These are phyloP conservation scores for Dactylellina drechsleri DNA, from an alignment of 2,329 filamentous ascomycete genomes.

Conservation along the genomic window DNA sequence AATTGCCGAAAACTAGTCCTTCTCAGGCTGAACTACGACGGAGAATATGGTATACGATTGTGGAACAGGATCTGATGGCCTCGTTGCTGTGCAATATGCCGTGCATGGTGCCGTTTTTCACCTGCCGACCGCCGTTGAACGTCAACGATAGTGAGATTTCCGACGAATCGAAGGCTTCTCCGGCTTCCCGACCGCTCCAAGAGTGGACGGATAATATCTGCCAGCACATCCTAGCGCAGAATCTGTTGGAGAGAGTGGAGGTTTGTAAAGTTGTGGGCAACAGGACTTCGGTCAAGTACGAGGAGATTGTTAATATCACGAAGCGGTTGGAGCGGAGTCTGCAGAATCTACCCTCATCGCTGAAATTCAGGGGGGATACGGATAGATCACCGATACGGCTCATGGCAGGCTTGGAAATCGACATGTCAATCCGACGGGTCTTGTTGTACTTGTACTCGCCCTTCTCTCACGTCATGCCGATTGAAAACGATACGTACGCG, in stretches of 20 bases:
- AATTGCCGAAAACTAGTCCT: background rate
- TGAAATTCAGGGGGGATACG: background rate
- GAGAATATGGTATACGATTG: constrained; percentile 12
- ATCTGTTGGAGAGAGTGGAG: background rate
- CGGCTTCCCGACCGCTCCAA: background rate
- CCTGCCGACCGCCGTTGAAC: background rate
- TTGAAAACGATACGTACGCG: background rate
- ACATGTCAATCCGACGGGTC: constrained; percentile 2
- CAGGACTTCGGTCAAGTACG: background rate
- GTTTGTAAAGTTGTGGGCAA: background rate
- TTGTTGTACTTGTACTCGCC: background rate
- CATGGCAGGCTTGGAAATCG: background rate
- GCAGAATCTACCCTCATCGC: background rate
- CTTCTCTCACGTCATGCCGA: background rate
- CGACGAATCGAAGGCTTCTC: background rate
- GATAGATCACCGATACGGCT: background rate
- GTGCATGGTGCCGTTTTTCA: constrained; percentile 10
- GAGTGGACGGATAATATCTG: constrained; percentile 7
- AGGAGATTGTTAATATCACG: no score
- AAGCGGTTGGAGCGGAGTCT: no score
- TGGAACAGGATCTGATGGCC: constrained; percentile 1
- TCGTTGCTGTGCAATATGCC: constrained; percentile 6
- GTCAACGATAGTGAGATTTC: constrained; percentile 2
- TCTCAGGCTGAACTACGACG: background rate
- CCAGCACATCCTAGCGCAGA: background rate